Evolutionary conservation across 164 flowering plant species (phyloP).

Genomic region (Aristolochia fimbriata): DNA sequence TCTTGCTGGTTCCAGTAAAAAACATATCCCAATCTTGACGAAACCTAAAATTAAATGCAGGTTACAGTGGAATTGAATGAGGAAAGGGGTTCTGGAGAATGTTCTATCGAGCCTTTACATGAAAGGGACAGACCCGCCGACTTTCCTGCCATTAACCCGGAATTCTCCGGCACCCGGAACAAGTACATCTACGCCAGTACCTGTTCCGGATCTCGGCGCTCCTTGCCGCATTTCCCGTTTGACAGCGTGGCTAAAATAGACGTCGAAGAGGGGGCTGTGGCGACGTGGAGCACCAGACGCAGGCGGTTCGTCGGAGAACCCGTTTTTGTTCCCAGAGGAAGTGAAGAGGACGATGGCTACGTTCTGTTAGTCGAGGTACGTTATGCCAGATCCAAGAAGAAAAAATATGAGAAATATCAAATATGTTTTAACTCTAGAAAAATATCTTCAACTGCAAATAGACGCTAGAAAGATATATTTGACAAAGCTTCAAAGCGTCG

Average conservation of each 20-base stretch:
- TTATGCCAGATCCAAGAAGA: too few relatives aligned
- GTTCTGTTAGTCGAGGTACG: constrained; percentile 80
- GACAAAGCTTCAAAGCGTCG: too few relatives aligned
- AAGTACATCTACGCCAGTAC: constrained; percentile 52
- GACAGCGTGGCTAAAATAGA: constrained; percentile 61
- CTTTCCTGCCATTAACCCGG: constrained; percentile 64
- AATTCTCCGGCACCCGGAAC: constrained; percentile 39
- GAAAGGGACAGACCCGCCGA: constrained; percentile 61
- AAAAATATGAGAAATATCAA: neutral
- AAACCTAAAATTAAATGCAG: constrained; percentile 23
- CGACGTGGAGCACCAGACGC: constrained; percentile 49
- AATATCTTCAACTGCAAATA: too few relatives aligned
- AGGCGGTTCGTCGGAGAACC: constrained; percentile 88
- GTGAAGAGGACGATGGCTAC: constrained; percentile 73
- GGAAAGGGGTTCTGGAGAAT: constrained; percentile 26
- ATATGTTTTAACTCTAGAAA: neutral
- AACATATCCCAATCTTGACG: neutral
- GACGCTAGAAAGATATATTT: too few relatives aligned
- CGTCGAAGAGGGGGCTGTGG: constrained; percentile 12
- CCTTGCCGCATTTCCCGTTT: constrained; percentile 76
- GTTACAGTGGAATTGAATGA: constrained; percentile 41
- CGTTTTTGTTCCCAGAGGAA: constrained; percentile 49
- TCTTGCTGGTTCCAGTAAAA: neutral
- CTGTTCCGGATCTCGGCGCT: constrained; percentile 49
- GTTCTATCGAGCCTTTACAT: constrained; percentile 38